phyloP scores from a whole-genome alignment of 805 yeast species.

The Monosporozyma yasuniensis region DNA sequence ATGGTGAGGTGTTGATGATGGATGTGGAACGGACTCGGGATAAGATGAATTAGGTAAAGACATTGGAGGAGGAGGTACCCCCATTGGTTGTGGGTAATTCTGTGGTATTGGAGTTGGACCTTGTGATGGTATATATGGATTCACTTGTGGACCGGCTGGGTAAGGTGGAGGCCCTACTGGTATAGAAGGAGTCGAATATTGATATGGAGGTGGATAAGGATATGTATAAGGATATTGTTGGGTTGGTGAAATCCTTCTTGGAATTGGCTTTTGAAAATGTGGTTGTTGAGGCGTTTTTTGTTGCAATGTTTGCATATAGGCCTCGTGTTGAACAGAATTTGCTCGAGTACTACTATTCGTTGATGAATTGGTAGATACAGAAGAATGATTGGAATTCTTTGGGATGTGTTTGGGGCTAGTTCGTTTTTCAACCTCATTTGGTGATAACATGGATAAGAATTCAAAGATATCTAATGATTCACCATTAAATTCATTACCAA shows the following conservation, averaged over 20 bases:
- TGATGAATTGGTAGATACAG: background rate
- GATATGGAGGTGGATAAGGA: background rate
- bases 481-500: conserved; percentile 28
- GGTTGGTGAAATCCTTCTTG: background rate
- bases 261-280: background rate
- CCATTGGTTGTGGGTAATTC: background rate
- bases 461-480: conserved; percentile 24
- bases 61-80: background rate
- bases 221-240: background rate
- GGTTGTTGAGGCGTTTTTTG: conserved; percentile 8
- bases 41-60: background rate
- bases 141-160: background rate
- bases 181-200: background rate
- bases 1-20: background rate
- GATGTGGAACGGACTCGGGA: background rate
- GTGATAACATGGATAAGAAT: conserved; percentile 9
- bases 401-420: background rate
- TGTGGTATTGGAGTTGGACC: background rate
- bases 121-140: background rate
- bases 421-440: background rate
- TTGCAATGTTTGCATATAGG: conserved; percentile 9
- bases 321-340: background rate
- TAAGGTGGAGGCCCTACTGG: background rate
- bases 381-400: background rate
- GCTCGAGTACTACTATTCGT: background rate